These are phyloP conservation scores for Ceratonia siliqua DNA, from an alignment of 306 rosid genomes.

Conservation along the genomic window DNA sequence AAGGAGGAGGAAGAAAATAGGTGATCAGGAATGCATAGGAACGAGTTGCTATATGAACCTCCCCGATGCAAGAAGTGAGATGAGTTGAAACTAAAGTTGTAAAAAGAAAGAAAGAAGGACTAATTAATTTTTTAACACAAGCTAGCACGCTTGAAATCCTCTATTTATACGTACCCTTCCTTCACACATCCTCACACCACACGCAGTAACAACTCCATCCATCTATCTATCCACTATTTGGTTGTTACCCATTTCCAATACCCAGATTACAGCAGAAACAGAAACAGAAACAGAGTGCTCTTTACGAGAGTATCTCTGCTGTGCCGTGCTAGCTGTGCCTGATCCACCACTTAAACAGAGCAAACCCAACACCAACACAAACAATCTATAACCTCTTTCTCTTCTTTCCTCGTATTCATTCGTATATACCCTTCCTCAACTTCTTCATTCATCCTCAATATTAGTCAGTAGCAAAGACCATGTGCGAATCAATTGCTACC, in stretches of 20 bases:
- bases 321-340: not conserved
- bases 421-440: too few species aligned
- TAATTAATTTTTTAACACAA: not conserved
- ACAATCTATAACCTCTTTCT: not conserved
- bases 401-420: not conserved
- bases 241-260: not conserved
- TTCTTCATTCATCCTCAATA: too few species aligned
- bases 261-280: not conserved
- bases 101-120: not conserved
- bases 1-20: not conserved
- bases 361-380: not conserved
- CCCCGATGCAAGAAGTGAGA: not conserved
- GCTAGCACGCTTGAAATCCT: not conserved
- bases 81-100: not conserved
- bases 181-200: slow-evolving; percentile 21
- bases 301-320: slow-evolving; percentile 43
- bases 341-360: not conserved
- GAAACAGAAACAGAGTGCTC: slow-evolving; percentile 47
- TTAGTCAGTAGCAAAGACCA: not conserved
- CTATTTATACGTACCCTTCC: slow-evolving; percentile 41
- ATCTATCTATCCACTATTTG: not conserved
- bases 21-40: not conserved
- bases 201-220: slow-evolving; percentile 4
- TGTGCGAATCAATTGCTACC: not conserved
- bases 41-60: slow-evolving; percentile 25